Percentiles rank a stretch among this genome's conserved stretches.
Evolutionary conservation across 2,329 filamentous ascomycete genomes (phyloP).

Genomic region (Gremmenia infestans): DNA sequence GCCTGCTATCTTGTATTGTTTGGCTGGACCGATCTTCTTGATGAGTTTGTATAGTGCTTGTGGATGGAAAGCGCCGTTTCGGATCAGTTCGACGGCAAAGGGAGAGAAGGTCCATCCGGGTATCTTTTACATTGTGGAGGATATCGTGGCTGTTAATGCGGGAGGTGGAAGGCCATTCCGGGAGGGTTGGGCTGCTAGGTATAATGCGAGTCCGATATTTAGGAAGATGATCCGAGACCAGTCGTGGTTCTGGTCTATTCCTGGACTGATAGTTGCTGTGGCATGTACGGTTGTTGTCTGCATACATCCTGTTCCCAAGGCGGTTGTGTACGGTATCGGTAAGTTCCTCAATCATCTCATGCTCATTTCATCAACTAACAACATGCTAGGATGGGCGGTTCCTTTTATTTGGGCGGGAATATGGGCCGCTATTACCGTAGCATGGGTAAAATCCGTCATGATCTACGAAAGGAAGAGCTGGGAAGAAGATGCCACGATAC

Average conservation of each 20-base stretch:
- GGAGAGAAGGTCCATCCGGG: slow-evolving; percentile 55
- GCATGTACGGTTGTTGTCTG: slow-evolving; percentile 30
- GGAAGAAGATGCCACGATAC: slow-evolving; percentile 7
- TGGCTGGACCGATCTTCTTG: slow-evolving; percentile 40
- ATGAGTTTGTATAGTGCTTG: slow-evolving; percentile 30
- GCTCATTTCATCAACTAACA: not conserved
- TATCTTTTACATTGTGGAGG: slow-evolving; percentile 61
- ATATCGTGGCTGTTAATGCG: slow-evolving; percentile 63
- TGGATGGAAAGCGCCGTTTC: slow-evolving; percentile 46
- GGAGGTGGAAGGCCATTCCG: slow-evolving; percentile 48
- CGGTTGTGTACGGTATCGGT: slow-evolving; percentile 19
- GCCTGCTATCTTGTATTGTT: slow-evolving; percentile 45
- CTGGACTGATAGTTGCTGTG: slow-evolving; percentile 35
- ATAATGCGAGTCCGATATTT: slow-evolving; percentile 39
- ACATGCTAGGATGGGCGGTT: slow-evolving; percentile 17
- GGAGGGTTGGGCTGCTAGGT: slow-evolving; percentile 39
- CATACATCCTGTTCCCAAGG: slow-evolving; percentile 13
- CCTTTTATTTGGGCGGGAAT: slow-evolving; percentile 21
- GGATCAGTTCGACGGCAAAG: slow-evolving; percentile 59
- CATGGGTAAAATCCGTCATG: slow-evolving; percentile 16
- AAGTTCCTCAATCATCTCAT: not conserved
- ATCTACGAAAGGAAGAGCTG: slow-evolving; percentile 10
- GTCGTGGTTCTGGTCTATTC: slow-evolving; percentile 39
- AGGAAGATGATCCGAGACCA: slow-evolving; percentile 37
- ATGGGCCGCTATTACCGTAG: slow-evolving; percentile 18